A percentile compares a stretch with the other conserved stretches of the same genome.
Conservation (phyloP, 805 yeast species). For the Metschnikowia kunwiensis region DNA sequence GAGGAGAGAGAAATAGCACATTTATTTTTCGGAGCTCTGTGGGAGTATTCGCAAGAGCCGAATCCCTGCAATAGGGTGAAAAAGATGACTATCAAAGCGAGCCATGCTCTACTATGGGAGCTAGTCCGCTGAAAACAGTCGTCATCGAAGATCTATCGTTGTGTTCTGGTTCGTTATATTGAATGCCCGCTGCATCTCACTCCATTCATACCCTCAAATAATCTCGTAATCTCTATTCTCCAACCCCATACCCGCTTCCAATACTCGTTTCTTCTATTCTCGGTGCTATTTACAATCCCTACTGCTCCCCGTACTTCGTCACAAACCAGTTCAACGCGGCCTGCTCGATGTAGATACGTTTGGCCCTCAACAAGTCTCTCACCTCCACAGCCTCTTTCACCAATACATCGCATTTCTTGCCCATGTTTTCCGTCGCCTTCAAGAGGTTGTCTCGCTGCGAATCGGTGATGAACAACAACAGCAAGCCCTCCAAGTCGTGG, state of each 20-base stretch:
- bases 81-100: too few relatives aligned
- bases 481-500: slow-evolving; percentile 49
- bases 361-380: slow-evolving; percentile 77
- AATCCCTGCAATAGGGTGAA: too few relatives aligned
- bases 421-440: slow-evolving; percentile 51
- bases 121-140: too few relatives aligned
- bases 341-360: slow-evolving; percentile 69
- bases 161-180: too few relatives aligned
- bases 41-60: too few relatives aligned
- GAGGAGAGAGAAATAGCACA: too few relatives aligned
- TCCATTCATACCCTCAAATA: too few relatives aligned
- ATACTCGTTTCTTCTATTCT: neutral
- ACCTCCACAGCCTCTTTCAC: slow-evolving; percentile 79
- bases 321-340: slow-evolving; percentile 64
- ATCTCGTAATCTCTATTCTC: neutral
- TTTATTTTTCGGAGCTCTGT: too few relatives aligned
- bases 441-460: slow-evolving; percentile 59
- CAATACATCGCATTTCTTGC: slow-evolving; percentile 58
- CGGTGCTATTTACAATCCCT: too few relatives aligned
- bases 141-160: too few relatives aligned
- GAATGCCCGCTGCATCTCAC: too few relatives aligned
- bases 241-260: neutral
- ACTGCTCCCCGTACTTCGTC: slow-evolving; percentile 24
- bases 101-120: too few relatives aligned
- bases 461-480: slow-evolving; percentile 66